These are phyloP conservation scores for Cyclotella choctawhatcheeana DNA, from an alignment of 108 stramenopile genomes.

Conservation along the genomic window DNA sequence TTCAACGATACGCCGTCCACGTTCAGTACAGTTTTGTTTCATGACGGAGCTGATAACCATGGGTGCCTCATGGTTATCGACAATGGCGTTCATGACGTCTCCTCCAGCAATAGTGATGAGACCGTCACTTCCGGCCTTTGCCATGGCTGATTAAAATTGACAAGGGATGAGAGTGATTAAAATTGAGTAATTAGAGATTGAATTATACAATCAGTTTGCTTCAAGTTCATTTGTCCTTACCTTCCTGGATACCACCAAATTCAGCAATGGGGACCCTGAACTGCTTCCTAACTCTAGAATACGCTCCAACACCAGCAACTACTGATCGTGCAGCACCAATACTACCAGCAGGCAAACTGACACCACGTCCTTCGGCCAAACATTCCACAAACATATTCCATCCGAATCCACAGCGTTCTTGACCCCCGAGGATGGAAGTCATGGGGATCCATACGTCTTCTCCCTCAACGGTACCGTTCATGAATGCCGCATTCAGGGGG, in stretches of 20 bases:
- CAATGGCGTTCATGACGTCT: constrained; percentile 97
- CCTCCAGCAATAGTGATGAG: constrained; percentile 91
- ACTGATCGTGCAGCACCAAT: constrained; percentile 90
- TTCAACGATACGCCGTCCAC: constrained; percentile 94
- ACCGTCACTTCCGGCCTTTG: constrained; percentile 90
- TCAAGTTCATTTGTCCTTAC: no score
- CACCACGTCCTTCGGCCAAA: constrained; percentile 97
- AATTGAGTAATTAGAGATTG: not conserved
- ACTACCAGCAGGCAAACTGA: constrained; percentile 94
- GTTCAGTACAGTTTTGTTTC: constrained; percentile 98
- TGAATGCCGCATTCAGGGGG: constrained; percentile 92
- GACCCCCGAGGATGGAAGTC: constrained; percentile 94
- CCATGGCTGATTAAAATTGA: constrained; percentile 62
- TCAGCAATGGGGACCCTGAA: constrained; percentile 98
- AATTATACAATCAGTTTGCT: no score
- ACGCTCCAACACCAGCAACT: constrained; percentile 92
- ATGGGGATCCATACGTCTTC: constrained; percentile 99
- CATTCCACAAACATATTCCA: constrained; percentile 99
- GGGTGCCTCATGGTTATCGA: constrained; percentile 98
- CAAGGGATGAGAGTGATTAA: no score
- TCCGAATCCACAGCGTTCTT: constrained; percentile 95
- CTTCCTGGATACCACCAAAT: constrained; percentile 98
- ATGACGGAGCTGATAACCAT: constrained; percentile 98
- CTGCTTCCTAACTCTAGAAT: constrained; percentile 96
- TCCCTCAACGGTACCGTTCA: constrained; percentile 99